Evolutionary conservation across 257 asterid species (phyloP).

Genomic region (Nemophila menziesii): DNA sequence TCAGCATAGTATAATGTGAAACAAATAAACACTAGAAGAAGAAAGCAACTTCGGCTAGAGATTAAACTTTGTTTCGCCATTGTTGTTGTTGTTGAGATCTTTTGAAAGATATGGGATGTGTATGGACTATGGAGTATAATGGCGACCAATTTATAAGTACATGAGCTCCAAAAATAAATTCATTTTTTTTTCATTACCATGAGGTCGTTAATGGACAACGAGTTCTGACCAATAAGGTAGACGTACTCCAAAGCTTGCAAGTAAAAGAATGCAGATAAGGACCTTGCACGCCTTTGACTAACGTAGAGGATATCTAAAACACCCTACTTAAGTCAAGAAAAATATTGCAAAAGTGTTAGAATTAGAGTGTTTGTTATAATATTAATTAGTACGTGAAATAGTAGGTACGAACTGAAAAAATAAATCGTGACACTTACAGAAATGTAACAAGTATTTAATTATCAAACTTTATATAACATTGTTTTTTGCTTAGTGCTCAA

Average conservation of each 20-base stretch:
- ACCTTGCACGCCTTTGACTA: not conserved
- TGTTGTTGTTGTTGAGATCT: not conserved
- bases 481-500: too few relatives aligned
- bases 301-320: not conserved
- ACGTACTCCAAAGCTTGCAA: conserved; percentile 14
- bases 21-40: conserved; percentile 6
- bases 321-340: not conserved
- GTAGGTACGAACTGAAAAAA: too few relatives aligned
- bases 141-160: conserved; percentile 3
- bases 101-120: not conserved
- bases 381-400: too few relatives aligned
- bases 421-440: too few relatives aligned
- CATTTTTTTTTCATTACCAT: conserved; percentile 1
- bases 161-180: conserved; percentile 1
- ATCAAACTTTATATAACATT: too few relatives aligned
- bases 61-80: conserved; percentile 2
- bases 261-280: conserved; percentile 17
- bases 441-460: too few relatives aligned
- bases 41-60: not conserved
- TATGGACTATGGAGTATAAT: not conserved
- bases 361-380: too few relatives aligned
- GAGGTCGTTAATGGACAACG: conserved; percentile 15
- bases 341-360: not conserved
- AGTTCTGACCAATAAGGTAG: conserved; percentile 15
- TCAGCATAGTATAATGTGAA: conserved; percentile 13